Evolutionary conservation across 768 basidiomycete genomes (phyloP), one percentile per base, ranked within the genome.

Genomic region (Chalciporus piperatus): DNA sequence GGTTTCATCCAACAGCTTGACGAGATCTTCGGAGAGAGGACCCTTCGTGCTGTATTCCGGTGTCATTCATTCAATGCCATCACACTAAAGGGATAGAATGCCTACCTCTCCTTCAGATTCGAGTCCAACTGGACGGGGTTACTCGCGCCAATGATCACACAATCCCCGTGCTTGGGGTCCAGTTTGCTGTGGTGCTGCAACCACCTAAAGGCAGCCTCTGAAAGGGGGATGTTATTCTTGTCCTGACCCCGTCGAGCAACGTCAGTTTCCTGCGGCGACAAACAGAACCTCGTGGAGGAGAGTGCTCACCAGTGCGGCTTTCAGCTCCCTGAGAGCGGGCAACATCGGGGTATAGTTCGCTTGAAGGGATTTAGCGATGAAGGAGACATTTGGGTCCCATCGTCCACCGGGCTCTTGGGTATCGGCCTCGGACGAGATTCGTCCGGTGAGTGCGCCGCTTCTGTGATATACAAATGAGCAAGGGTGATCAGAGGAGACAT

Each of bases 61-160:
- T 39, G 16, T 19, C 11, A 17, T 19, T 47, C 6, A 12, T 33
- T 45, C n/a, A 17, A 16, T 19, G 28, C 30, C 30, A 32, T 4
- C 30, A 32, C 11, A 10, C 11, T 17, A 25, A 38, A 17, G 20
- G 6, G 11, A 40, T 20, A 23, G 13, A 4, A 13, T 5, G 22
- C 60, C 3, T 32, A 57, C 58, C 39, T 52, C 17, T 48, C 54
- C 35, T 50, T 48, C 6, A 63, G 19, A 41, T 55, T 63, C 19
- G 60, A 55, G 55, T 73, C 72, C 30, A 76, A 57, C 43, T 76
- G 74, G 12, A 52, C 48, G 30, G 59, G 46, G n/a, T 58, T 69
- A 20, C 63, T 65, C 2, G 73, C 72, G 4, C 75, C 74, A 25
- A 78, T 67, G 44, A 75, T 60, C 52, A 75, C 56, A 20, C 48